Percentiles rank a stretch among this genome's conserved stretches.
Evolutionary conservation across 371 early-diverging fungal genomes (phyloP).

Genomic region (Conidiobolus incongruus): DNA sequence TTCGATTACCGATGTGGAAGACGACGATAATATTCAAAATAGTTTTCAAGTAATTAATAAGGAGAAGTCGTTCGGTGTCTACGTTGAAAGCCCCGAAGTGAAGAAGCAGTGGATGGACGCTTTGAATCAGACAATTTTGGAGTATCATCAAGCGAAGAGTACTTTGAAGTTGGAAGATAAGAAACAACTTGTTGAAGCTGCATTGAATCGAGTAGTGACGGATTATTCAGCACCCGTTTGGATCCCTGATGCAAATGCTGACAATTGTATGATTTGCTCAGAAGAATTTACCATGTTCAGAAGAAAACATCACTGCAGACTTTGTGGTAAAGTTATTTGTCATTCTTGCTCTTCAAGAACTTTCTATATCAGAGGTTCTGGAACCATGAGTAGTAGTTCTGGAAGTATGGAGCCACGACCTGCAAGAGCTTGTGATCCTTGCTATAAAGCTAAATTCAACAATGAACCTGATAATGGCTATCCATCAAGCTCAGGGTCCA

Average conservation of each 20-base stretch:
- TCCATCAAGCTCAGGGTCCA: slow-evolving; percentile 1
- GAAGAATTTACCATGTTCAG: slow-evolving; percentile 24
- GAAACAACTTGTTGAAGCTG: slow-evolving; percentile 3
- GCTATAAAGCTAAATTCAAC: slow-evolving; percentile 8
- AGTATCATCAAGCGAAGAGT: slow-evolving; percentile 17
- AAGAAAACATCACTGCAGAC: slow-evolving; percentile 43
- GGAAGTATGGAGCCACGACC: slow-evolving; percentile 5
- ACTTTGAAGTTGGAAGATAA: slow-evolving; percentile 24
- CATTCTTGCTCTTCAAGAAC: slow-evolving; percentile 29
- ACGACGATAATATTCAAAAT: slow-evolving; percentile 14
- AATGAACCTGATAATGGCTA: slow-evolving; percentile 4
- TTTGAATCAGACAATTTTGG: slow-evolving; percentile 21
- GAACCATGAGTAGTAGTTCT: too few relatives aligned
- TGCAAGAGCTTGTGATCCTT: slow-evolving; percentile 10
- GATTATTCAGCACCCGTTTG: slow-evolving; percentile 43
- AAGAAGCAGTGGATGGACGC: slow-evolving; percentile 36
- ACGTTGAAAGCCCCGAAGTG: slow-evolving; percentile 13
- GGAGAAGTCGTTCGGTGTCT: slow-evolving; percentile 30
- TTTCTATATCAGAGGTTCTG: slow-evolving; percentile 8
- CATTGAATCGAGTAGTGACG: slow-evolving; percentile 13
- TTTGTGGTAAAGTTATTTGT: slow-evolving; percentile 49
- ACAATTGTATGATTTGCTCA: slow-evolving; percentile 25
- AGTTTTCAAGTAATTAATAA: slow-evolving; percentile 39
- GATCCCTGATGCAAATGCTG: slow-evolving; percentile 29
- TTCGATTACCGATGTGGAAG: slow-evolving; percentile 26